Conservation (phyloP, 371 early-diverging fungal genomes). For the Syncephalastrum racemosum region DNA sequence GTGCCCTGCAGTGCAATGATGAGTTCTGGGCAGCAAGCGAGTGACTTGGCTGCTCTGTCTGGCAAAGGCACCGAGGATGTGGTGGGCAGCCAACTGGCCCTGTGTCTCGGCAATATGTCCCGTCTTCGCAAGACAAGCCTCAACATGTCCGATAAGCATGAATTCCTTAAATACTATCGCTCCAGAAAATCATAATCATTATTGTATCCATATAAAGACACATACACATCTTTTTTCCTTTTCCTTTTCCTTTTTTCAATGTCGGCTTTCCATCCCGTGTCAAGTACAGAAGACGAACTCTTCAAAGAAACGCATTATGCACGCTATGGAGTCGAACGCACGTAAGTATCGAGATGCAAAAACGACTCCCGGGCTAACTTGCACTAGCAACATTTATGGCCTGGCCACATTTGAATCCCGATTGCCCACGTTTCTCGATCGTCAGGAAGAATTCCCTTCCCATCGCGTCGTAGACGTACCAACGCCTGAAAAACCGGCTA, state of each 20-base stretch:
- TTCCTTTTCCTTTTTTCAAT: no score
- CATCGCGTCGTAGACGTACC: slow-evolving; percentile 20
- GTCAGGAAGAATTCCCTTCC: slow-evolving; percentile 47
- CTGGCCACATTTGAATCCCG: slow-evolving; percentile 34
- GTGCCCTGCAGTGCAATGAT: slow-evolving; percentile 36
- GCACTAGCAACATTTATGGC: slow-evolving; percentile 47
- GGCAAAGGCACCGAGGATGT: slow-evolving; percentile 42
- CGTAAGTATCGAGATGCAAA: slow-evolving; percentile 25
- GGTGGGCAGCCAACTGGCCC: slow-evolving; percentile 59
- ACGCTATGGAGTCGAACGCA: slow-evolving; percentile 47
- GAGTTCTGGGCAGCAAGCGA: slow-evolving; percentile 26
- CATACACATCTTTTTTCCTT: no score
- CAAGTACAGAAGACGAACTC: slow-evolving; percentile 15
- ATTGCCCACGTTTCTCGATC: slow-evolving; percentile 37
- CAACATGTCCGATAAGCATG: slow-evolving; percentile 72
- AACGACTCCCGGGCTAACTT: not conserved
- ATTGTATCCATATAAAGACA: no score
- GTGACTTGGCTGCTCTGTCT: slow-evolving; percentile 31
- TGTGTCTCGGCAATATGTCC: slow-evolving; percentile 63
- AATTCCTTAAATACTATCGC: slow-evolving; percentile 77
- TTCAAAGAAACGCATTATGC: slow-evolving; percentile 52
- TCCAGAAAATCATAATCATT: slow-evolving; percentile 30
- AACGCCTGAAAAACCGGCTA: not conserved
- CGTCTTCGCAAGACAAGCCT: slow-evolving; percentile 76
- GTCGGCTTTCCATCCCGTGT: no score